Evolutionary conservation across 2,329 filamentous ascomycete genomes (phyloP).

Genomic region (Botrytis byssoidea): DNA sequence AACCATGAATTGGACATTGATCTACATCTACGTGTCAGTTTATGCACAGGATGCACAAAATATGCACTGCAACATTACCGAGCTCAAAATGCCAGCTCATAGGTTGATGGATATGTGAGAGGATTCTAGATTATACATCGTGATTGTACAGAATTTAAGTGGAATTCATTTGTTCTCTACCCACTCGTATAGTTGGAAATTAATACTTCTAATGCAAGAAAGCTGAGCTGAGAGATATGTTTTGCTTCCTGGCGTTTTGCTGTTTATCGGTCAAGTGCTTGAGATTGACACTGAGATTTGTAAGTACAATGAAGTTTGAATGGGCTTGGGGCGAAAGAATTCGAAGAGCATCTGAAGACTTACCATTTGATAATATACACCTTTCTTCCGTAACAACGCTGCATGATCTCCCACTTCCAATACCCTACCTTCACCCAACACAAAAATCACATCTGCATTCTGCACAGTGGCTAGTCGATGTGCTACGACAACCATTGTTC

Average conservation of each 20-base stretch:
- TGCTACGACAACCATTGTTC: slow-evolving; percentile 75
- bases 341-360: slow-evolving; percentile 19
- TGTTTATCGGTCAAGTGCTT: slow-evolving; percentile 27
- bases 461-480: slow-evolving; percentile 75
- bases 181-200: not conserved
- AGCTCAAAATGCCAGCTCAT: slow-evolving; percentile 20
- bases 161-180: not conserved
- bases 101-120: slow-evolving; percentile 7
- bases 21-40: slow-evolving; percentile 19
- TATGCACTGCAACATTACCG: slow-evolving; percentile 19
- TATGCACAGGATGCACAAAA: slow-evolving; percentile 17
- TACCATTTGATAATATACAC: slow-evolving; percentile 38
- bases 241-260: not conserved
- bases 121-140: slow-evolving; percentile 10
- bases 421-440: slow-evolving; percentile 35
- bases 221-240: not conserved
- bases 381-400: slow-evolving; percentile 31
- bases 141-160: slow-evolving; percentile 8
- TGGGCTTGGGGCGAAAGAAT: not conserved
- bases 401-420: slow-evolving; percentile 35
- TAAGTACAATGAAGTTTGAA: slow-evolving; percentile 3
- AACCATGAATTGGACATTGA: not conserved
- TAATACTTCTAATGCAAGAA: not conserved
- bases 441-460: slow-evolving; percentile 52
- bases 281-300: slow-evolving; percentile 27